Conservation (phyloP, 2,329 filamentous ascomycete genomes). For the Verticillium dahliae region DNA sequence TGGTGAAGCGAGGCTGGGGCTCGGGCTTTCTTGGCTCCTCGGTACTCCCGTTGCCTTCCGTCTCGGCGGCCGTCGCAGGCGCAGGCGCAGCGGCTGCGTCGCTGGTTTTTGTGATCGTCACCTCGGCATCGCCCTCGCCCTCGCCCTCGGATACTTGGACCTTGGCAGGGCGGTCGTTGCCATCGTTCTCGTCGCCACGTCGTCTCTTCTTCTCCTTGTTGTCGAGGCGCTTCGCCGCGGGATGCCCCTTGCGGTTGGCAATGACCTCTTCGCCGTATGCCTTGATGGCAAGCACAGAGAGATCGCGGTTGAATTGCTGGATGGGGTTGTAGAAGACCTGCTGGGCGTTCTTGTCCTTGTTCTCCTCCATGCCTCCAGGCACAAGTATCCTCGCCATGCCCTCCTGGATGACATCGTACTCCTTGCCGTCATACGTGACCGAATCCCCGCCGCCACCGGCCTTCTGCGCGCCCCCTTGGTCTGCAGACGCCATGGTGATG, state of each 20-base stretch:
- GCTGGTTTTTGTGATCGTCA: constrained; percentile 2
- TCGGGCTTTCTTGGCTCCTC: constrained; percentile 16
- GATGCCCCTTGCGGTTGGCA: constrained; percentile 34
- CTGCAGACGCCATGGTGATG: neutral
- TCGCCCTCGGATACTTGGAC: constrained; percentile 18
- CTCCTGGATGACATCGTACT: constrained; percentile 46
- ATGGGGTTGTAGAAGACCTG: constrained; percentile 99
- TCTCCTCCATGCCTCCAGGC: constrained; percentile 33
- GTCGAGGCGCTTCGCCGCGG: constrained; percentile 18
- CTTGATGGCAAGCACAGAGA: constrained; percentile 88
- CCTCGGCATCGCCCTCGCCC: constrained; percentile 6
- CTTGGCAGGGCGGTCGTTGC: constrained; percentile 28
- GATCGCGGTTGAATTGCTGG: constrained; percentile 95
- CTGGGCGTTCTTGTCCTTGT: constrained; percentile 54
- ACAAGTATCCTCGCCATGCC: constrained; percentile 52
- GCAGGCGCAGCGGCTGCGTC: constrained; percentile 9
- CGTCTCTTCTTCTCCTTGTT: constrained; percentile 34
- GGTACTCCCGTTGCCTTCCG: constrained; percentile 4
- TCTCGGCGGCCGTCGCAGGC: constrained; percentile 4
- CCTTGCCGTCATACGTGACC: constrained; percentile 35
- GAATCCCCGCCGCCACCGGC: neutral
- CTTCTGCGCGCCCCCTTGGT: neutral
- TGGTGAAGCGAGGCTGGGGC: constrained; percentile 55
- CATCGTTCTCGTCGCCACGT: constrained; percentile 38
- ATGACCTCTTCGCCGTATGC: constrained; percentile 69